Conservation (phyloP, 1,284 basidiomycete genomes). For the Cryptococcus sp. region DNA sequence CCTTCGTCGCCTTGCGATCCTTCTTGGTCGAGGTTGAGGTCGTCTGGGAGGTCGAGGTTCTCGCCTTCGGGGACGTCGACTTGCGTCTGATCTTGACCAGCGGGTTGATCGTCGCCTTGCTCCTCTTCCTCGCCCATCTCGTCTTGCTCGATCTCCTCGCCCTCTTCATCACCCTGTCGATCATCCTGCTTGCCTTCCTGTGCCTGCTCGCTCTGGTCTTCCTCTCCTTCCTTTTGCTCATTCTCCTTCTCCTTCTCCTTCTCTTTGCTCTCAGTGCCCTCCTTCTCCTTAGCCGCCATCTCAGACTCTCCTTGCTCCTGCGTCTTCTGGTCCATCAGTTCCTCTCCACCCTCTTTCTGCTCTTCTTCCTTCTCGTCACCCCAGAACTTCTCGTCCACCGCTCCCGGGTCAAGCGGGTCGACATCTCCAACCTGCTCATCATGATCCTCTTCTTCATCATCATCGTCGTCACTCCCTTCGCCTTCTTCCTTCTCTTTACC, state of each 20-base stretch:
- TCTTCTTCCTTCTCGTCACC: constrained; percentile 67
- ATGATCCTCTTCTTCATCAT: constrained; percentile 62
- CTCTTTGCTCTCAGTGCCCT: constrained; percentile 50
- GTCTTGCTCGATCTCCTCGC: constrained; percentile 43
- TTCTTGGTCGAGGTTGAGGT: constrained; percentile 66
- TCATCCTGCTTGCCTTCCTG: constrained; percentile 42
- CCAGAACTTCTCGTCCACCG: constrained; percentile 97
- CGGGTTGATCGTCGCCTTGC: constrained; percentile 51
- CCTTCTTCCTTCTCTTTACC: constrained; percentile 64
- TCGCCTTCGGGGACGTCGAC: constrained; percentile 74
- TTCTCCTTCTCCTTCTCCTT: constrained; percentile 51
- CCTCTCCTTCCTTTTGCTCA: constrained; percentile 37
- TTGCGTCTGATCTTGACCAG: constrained; percentile 60
- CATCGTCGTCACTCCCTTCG: constrained; percentile 61
- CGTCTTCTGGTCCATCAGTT: constrained; percentile 53
- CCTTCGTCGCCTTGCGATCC: constrained; percentile 56
- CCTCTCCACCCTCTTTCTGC: constrained; percentile 51
- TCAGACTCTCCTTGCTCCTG: constrained; percentile 62
- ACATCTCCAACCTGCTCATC: constrained; percentile 86
- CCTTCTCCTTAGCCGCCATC: constrained; percentile 70
- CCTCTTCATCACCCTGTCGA: constrained; percentile 35
- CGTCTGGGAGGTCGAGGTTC: constrained; percentile 79
- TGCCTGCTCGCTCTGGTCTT: constrained; percentile 45
- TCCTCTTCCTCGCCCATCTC: constrained; percentile 53
- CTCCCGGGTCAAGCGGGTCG: constrained; percentile 80